A percentile compares a stretch with the other conserved stretches of the same genome.
Conservation (phyloP, 1,139 yeast species). For the Candida albicans region DNA sequence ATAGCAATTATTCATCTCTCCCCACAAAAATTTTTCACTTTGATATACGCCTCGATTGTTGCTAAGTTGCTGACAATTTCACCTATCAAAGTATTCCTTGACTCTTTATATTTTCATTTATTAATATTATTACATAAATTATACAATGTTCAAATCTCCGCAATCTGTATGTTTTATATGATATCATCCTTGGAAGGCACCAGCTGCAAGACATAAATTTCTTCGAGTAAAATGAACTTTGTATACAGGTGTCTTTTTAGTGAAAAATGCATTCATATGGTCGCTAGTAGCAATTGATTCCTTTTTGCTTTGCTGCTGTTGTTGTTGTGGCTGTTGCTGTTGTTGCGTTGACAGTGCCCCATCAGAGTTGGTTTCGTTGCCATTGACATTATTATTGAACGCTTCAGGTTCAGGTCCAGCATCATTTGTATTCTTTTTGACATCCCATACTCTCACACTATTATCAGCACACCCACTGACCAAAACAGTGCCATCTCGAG, state of each 20-base stretch:
- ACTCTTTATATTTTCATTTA: neutral
- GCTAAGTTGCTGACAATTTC: too few species aligned
- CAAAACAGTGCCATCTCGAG: slow-evolving; percentile 83
- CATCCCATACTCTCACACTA: slow-evolving; percentile 95
- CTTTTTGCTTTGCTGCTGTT: slow-evolving; percentile 37
- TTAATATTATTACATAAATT: neutral
- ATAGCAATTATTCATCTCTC: too few species aligned
- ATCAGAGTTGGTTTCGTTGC: slow-evolving; percentile 13
- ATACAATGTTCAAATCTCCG: neutral
- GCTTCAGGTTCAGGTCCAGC: slow-evolving; percentile 82
- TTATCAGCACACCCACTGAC: slow-evolving; percentile 94
- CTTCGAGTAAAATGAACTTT: slow-evolving; percentile 90
- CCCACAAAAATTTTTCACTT: too few species aligned
- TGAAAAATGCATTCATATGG: slow-evolving; percentile 90
- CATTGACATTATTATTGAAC: slow-evolving; percentile 38
- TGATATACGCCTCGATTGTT: too few species aligned
- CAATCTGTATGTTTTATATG: neutral
- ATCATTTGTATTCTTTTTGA: slow-evolving; percentile 79
- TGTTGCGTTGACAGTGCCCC: slow-evolving; percentile 8
- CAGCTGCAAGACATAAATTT: slow-evolving; percentile 90
- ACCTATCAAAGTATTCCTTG: neutral
- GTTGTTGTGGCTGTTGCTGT: slow-evolving; percentile 18
- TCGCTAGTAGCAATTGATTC: slow-evolving; percentile 82
- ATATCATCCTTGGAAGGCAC: slow-evolving; percentile 53
- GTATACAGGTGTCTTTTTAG: slow-evolving; percentile 92